Evolutionary conservation across 2,329 filamentous ascomycete species (phyloP), one percentile per base, ranked within the genome.

Genomic region (Helotiales sp.): DNA sequence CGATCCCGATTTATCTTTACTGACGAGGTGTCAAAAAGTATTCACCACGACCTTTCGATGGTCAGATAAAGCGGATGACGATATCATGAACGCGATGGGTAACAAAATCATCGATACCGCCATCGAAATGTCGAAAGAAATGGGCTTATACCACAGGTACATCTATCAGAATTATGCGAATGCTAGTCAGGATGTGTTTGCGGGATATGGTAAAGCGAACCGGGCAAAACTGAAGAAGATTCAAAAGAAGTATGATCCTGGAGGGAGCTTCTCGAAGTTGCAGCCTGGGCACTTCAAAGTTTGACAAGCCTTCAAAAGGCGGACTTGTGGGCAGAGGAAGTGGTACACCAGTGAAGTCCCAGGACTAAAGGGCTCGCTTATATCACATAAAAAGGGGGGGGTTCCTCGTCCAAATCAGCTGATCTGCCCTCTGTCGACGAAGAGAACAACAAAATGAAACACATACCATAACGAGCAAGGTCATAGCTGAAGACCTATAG

Each of bases 161-260:
- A 49, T 62, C 2, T 62, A 62, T 17, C 52, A 52, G 44, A 64
- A 63, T 31, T 61, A 61, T 36, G 58, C 62, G 6, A 25, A 54
- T 49, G 36, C 33, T 8, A 25, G 34, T 3, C 62, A 63, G 42
- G 54, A 59, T 27, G 57, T 59, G 10, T 60, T 59, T 25, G 55
- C 36, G 6, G 52, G 52, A 1, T 56, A 57, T 55, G 55, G 52
- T 8, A 34, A 54, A 12, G 34, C 17, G 30, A 62, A 59, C 34
- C 10, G 50, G 13, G 49, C 31, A 22, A 52, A 29, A n/a, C 31
- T 62, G 49, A 59, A 40, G 48, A 27, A 34, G 29, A 55, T 62
- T 25, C 42, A 55, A 52, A 57, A 10, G n/a, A 49, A 46, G 33
- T 55, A 50, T 57, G 60, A 62, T 54, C 54, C 54, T 1, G 51